phyloP scores from a whole-genome alignment of 805 yeast species.

The Wickerhamiella cacticola region DNA sequence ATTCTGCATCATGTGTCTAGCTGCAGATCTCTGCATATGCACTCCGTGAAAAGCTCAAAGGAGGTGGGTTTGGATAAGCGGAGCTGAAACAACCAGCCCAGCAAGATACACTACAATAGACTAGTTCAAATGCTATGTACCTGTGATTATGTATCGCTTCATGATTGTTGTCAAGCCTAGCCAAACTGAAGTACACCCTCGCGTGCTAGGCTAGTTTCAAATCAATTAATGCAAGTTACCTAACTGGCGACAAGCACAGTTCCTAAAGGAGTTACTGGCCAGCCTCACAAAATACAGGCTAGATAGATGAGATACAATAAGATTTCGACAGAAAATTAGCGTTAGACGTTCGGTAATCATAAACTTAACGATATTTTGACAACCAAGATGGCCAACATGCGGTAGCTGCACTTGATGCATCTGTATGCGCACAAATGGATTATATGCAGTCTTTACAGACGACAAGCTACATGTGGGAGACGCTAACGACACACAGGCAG shows the following conservation, averaged over 20 bases:
- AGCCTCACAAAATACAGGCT: too few species aligned
- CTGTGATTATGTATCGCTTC: too few species aligned
- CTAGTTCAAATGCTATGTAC: neutral
- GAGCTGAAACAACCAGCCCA: constrained; percentile 7
- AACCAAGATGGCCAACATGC: neutral
- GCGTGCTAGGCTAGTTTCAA: constrained; percentile 6
- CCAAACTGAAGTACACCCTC: neutral
- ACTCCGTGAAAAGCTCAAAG: constrained; percentile 9
- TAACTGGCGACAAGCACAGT: neutral
- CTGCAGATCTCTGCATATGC: constrained; percentile 11
- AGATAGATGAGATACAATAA: too few species aligned
- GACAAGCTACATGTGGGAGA: neutral
- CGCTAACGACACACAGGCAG: neutral
- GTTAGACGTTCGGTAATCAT: neutral
- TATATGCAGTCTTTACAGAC: neutral
- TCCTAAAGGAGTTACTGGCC: neutral
- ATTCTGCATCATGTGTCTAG: constrained; percentile 6
- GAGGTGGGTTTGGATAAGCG: constrained; percentile 3
- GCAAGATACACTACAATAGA: neutral
- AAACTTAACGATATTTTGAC: neutral
- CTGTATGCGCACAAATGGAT: neutral
- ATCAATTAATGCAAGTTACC: constrained; percentile 7
- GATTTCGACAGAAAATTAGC: too few species aligned
- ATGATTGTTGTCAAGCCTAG: neutral
- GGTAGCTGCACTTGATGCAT: neutral